Percentiles rank a stretch among this genome's conserved stretches.
Conservation (phyloP, 2,329 filamentous ascomycete species). For the Apiospora kogelbergensis region DNA sequence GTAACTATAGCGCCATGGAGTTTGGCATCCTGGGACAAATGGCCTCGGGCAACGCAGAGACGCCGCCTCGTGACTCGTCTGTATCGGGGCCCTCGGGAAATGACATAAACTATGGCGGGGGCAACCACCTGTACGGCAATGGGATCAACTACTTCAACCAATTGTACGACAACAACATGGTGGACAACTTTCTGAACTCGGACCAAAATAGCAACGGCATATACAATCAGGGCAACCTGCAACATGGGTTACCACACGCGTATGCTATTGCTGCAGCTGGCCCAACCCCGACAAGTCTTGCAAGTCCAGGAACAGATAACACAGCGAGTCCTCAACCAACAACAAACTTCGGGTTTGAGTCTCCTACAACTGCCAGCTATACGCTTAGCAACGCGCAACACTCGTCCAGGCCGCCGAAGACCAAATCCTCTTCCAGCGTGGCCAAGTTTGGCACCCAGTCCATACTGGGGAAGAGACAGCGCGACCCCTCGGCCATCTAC, state of each 20-base stretch:
- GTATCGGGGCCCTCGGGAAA: constrained; percentile 39
- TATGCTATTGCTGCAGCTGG: constrained; percentile 62
- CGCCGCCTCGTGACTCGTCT: constrained; percentile 64
- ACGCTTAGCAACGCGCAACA: constrained; percentile 29
- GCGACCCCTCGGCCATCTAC: constrained; percentile 84
- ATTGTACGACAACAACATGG: constrained; percentile 50
- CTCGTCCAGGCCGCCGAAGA: constrained; percentile 32
- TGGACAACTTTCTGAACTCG: constrained; percentile 53
- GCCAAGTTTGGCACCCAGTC: constrained; percentile 44
- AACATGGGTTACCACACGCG: constrained; percentile 63
- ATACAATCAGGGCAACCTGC: constrained; percentile 58
- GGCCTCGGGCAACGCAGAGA: constrained; percentile 86
- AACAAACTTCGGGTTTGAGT: constrained; percentile 55
- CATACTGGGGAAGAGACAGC: constrained; percentile 57
- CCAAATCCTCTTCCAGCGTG: constrained; percentile 42
- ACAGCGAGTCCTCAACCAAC: constrained; percentile 60
- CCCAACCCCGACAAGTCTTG: constrained; percentile 54
- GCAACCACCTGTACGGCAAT: constrained; percentile 49
- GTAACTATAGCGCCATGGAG: constrained; percentile 92
- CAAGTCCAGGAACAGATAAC: constrained; percentile 64
- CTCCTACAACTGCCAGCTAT: constrained; percentile 44
- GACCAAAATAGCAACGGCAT: constrained; percentile 46
- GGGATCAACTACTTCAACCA: constrained; percentile 50
- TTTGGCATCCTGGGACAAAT: constrained; percentile 97
- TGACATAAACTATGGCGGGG: constrained; percentile 41